A percentile compares a stretch with the other conserved stretches of the same genome.
phyloP scores from a whole-genome alignment of 202 grass and related monocot species.

The Zizania palustris region DNA sequence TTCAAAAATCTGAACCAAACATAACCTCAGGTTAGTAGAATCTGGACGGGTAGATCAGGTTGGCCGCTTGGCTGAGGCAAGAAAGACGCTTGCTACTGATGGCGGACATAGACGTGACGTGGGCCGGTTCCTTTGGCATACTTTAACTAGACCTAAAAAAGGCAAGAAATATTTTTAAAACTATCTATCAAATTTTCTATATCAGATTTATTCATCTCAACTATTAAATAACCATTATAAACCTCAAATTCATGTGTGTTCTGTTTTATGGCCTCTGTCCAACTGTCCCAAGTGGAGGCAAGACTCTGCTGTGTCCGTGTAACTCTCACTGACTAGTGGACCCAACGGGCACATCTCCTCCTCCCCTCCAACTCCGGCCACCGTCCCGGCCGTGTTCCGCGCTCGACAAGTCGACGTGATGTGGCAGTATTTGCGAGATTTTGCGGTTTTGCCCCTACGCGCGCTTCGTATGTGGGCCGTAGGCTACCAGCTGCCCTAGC shows the following conservation, averaged over 20 bases:
- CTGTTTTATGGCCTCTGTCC: no score
- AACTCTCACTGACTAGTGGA: background rate
- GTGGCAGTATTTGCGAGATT: constrained; percentile 25
- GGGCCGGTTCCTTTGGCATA: background rate
- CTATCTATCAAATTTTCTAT: no score
- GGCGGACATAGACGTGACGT: background rate
- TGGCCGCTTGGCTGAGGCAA: background rate
- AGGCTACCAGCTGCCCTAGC: no score
- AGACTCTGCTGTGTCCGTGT: background rate
- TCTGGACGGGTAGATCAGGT: background rate
- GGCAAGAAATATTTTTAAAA: no score
- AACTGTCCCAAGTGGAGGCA: background rate
- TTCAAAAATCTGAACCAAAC: no score
- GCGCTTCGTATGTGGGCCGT: no score
- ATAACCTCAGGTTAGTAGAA: no score
- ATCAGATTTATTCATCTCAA: no score
- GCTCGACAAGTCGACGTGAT: constrained; percentile 31
- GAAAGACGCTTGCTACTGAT: background rate
- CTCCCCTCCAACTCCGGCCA: background rate
- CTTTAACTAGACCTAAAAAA: no score
- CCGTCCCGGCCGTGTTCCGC: background rate
- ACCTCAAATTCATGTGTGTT: no score
- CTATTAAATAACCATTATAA: no score
- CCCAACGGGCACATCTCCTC: background rate
- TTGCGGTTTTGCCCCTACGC: background rate